Percentiles rank a stretch among this genome's conserved stretches.
phyloP scores from a whole-genome alignment of 352 stramenopile genomes.

The Globisporangium emineosum region DNA sequence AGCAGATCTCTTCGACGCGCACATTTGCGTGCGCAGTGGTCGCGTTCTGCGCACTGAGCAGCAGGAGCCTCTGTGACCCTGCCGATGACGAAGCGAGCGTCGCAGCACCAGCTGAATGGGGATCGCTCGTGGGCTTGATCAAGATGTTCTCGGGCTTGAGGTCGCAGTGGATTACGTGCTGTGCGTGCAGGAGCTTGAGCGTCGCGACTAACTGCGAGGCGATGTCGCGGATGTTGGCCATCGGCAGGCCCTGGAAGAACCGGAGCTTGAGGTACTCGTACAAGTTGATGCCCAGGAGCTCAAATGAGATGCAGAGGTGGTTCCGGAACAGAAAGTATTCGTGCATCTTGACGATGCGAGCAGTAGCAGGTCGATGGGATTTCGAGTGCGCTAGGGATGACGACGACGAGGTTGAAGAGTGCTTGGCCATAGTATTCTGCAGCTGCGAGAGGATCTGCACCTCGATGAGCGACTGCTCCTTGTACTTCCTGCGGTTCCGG shows the following conservation, averaged over 20 bases:
- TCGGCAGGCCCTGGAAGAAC: slow-evolving; percentile 93
- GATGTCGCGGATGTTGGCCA: slow-evolving; percentile 87
- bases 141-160: slow-evolving; percentile 98
- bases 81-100: not conserved
- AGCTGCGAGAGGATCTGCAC: slow-evolving; percentile 92
- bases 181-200: slow-evolving; percentile 68
- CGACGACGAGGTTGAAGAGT: not conserved
- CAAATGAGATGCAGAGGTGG: slow-evolving; percentile 97
- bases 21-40: slow-evolving; percentile 68
- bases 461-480: slow-evolving; percentile 94
- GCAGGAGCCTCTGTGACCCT: not conserved
- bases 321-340: slow-evolving; percentile 92
- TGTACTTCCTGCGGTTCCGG: slow-evolving; percentile 95
- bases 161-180: slow-evolving; percentile 96
- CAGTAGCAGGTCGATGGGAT: slow-evolving; percentile 16
- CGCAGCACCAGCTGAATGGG: too few species aligned
- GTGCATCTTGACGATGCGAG: slow-evolving; percentile 87
- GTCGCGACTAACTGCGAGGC: slow-evolving; percentile 86
- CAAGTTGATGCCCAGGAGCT: slow-evolving; percentile 94
- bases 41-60: slow-evolving; percentile 22
- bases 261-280: slow-evolving; percentile 96
- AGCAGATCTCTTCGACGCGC: slow-evolving; percentile 32
- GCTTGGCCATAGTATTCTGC: slow-evolving; percentile 20
- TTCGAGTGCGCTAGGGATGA: too few species aligned
- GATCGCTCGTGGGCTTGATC: slow-evolving; percentile 22